Evolutionary conservation across 192 early-diverging fungal genomes (phyloP).

Genomic region (Helicostylum pulchrum): DNA sequence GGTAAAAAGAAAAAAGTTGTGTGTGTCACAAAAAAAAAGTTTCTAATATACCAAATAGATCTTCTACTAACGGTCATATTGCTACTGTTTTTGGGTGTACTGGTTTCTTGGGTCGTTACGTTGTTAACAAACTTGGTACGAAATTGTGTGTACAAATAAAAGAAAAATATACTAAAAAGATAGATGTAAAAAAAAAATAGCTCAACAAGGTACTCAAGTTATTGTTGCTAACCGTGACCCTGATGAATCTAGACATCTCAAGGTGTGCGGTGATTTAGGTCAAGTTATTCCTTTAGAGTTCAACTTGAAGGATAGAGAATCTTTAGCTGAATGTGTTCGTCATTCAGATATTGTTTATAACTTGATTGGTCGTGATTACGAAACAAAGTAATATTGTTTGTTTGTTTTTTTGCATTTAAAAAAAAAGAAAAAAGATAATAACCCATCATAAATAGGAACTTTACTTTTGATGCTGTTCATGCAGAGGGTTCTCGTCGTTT

Average conservation of each 20-base stretch:
- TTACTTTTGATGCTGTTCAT: constrained; percentile 80
- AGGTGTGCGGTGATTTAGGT: constrained; percentile 92
- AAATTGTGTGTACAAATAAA: neutral
- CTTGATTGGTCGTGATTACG: constrained; percentile 87
- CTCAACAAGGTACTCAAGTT: constrained; percentile 85
- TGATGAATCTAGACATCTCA: constrained; percentile 85
- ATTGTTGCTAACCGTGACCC: constrained; percentile 86
- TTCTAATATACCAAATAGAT: too few relatives aligned
- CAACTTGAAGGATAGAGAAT: constrained; percentile 82
- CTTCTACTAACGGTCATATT: constrained; percentile 79
- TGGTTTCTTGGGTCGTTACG: constrained; percentile 92
- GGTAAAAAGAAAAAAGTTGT: constrained; percentile 32
- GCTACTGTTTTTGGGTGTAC: constrained; percentile 96
- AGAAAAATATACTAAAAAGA: too few relatives aligned
- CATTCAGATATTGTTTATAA: constrained; percentile 97
- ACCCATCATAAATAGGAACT: constrained; percentile 65
- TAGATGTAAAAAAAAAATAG: too few relatives aligned
- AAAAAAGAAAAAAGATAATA: neutral
- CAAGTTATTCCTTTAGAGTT: constrained; percentile 90
- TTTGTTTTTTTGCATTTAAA: neutral
- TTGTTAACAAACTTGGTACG: constrained; percentile 87
- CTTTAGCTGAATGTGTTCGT: constrained; percentile 78
- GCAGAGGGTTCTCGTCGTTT: constrained; percentile 78
- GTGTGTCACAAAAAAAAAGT: too few relatives aligned
- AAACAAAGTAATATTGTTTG: constrained; percentile 67